phyloP scores from a whole-genome alignment of 129 eudicot genomes.

The Cynara cardunculus region DNA sequence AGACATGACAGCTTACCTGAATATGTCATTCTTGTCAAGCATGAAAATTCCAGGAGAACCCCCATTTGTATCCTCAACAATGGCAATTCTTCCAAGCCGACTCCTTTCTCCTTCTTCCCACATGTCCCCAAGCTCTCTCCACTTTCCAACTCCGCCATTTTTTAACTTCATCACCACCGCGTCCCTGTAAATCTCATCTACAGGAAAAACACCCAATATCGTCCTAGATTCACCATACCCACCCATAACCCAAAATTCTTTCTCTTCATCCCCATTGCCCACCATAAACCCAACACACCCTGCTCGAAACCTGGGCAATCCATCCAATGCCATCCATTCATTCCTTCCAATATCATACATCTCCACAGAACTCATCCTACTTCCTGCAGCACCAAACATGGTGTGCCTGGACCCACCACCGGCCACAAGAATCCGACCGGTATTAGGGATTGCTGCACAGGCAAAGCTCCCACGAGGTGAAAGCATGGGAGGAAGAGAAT shows the following conservation, averaged over 20 bases:
- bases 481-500: slow-evolving; percentile 55
- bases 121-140: slow-evolving; percentile 89
- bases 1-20: slow-evolving; percentile 45
- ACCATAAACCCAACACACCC: slow-evolving; percentile 87
- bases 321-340: slow-evolving; percentile 76
- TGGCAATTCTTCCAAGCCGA: slow-evolving; percentile 65
- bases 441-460: slow-evolving; percentile 44
- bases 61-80: slow-evolving; percentile 43
- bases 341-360: slow-evolving; percentile 74
- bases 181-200: slow-evolving; percentile 73
- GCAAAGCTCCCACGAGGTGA: slow-evolving; percentile 90
- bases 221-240: slow-evolving; percentile 95
- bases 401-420: slow-evolving; percentile 93
- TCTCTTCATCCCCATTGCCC: slow-evolving; percentile 44
- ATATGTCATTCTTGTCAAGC: slow-evolving; percentile 68
- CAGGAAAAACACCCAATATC: slow-evolving; percentile 80
- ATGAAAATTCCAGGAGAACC: slow-evolving; percentile 59
- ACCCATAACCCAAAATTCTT: slow-evolving; percentile 96
- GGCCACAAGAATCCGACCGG: slow-evolving; percentile 62
- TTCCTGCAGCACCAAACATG: slow-evolving; percentile 88
- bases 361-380: slow-evolving; percentile 84
- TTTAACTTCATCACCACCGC: slow-evolving; percentile 69
- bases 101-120: slow-evolving; percentile 87
- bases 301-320: slow-evolving; percentile 75
- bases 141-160: slow-evolving; percentile 55